Base-by-base conservation (phyloP, 768 basidiomycete species). In the Leccinum sublutescens region DNA sequence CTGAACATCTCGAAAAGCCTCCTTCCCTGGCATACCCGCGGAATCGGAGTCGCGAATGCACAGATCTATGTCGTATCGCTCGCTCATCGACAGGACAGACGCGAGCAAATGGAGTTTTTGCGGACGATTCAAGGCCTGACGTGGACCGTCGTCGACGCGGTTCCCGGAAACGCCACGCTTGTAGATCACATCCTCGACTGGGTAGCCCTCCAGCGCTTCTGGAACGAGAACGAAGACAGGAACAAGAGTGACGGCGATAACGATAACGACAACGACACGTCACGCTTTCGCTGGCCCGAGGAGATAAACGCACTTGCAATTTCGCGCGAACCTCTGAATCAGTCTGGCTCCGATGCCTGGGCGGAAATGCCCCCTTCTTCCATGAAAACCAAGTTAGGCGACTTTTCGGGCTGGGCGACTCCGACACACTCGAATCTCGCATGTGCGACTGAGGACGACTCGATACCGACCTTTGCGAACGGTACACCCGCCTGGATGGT, bases 61-160 rank as follows among this genome's bases (percentile, higher is more conserved):
- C 64, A 74, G 9, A 77, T 83, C 54, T 85, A 82, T 62, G 82
- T 90, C 1, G 65, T 91, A 45, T 86, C 86, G 25, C 83, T 89
- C 29, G 80, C 82, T 9, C 72, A 67, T 27, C 80, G 89, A 31
- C 64, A 64, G 17, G 87, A 87, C 60, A 76, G 89, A 25, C 80
- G 82, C 14, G 60, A 67, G 19, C 76, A 83, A 50, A 89, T 89
- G 86, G 83, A 86, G 54, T 63, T 60, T 17, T 65, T 91, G 23
- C 78, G 82, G 23, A 68, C 65, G 11, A 66, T 68, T 8, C 79
- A 88, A 19, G 74, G 69, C 21, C 67, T 87, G 11, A 65, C 73
- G 10, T 89, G 85, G 85, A 78, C 77, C 4, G 81, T 85, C 63
- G 60, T 82, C 19, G 76, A 83, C 49, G 87, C 85, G 8, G 66